A percentile compares a stretch with the other conserved stretches of the same genome.
phyloP scores from a whole-genome alignment of 1,139 yeast species.

The Candida sojae region DNA sequence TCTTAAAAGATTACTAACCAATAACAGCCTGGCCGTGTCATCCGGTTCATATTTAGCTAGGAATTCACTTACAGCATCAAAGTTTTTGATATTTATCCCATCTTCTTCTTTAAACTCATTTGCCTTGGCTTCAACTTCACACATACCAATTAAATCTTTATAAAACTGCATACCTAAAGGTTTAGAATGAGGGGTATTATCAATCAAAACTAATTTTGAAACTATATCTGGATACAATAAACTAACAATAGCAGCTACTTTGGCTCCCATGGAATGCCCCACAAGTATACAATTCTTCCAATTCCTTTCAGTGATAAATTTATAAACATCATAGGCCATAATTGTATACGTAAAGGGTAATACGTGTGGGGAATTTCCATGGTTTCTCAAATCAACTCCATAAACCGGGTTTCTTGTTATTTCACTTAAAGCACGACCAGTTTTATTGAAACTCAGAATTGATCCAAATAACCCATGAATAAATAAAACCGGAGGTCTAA shows the following conservation, averaged over 20 bases:
- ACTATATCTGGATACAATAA: constrained; percentile 40
- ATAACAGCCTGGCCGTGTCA: constrained; percentile 24
- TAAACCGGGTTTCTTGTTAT: constrained; percentile 31
- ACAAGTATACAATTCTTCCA: constrained; percentile 33
- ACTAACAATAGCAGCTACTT: constrained; percentile 49
- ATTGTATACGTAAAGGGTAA: constrained; percentile 44
- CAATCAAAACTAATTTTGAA: constrained; percentile 44
- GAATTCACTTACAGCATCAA: constrained; percentile 17
- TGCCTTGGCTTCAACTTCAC: constrained; percentile 25
- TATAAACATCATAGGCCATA: constrained; percentile 45
- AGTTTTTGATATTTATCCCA: constrained; percentile 8
- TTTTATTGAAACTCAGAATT: constrained; percentile 38
- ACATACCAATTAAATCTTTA: constrained; percentile 33
- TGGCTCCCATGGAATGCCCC: constrained; percentile 60
- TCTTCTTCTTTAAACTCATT: constrained; percentile 5
- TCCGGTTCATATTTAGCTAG: constrained; percentile 26
- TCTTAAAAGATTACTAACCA: constrained; percentile 28
- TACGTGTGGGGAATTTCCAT: constrained; percentile 49
- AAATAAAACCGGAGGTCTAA: constrained; percentile 36
- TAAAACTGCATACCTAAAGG: constrained; percentile 26
- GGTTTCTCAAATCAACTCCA: constrained; percentile 54
- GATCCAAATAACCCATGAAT: constrained; percentile 55
- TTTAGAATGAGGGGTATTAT: constrained; percentile 44
- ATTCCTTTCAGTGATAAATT: constrained; percentile 23
- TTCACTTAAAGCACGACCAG: constrained; percentile 35